Conservation (phyloP, 2,329 filamentous ascomycete species). For the Monosporascus sp. region DNA sequence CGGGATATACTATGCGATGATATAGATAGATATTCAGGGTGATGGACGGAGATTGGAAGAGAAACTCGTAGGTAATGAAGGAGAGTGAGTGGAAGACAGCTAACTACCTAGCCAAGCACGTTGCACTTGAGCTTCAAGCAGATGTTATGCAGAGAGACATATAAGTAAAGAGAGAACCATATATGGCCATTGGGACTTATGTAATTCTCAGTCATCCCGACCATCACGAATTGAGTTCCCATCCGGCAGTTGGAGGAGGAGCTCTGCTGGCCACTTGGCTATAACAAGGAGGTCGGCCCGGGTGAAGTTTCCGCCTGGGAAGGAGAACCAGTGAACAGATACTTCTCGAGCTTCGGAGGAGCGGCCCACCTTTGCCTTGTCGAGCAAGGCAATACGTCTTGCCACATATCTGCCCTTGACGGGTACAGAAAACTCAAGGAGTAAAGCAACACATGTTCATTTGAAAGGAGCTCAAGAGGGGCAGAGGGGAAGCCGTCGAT, state of each 20-base stretch:
- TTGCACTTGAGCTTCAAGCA: background rate
- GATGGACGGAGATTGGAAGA: too few relatives aligned
- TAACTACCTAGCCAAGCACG: too few relatives aligned
- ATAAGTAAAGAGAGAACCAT: background rate
- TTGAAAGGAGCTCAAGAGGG: too few relatives aligned
- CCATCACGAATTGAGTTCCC: background rate
- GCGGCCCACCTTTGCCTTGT: background rate
- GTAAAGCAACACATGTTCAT: too few relatives aligned
- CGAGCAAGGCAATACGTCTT: too few relatives aligned
- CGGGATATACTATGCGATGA: too few relatives aligned
- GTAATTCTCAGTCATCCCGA: slow-evolving; percentile 21
- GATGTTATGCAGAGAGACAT: background rate
- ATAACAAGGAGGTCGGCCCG: background rate
- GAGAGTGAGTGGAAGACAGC: too few relatives aligned
- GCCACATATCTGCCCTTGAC: too few relatives aligned
- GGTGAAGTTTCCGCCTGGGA: background rate
- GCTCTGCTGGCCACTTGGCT: background rate
- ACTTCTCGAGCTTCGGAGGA: background rate
- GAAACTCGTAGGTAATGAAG: too few relatives aligned
- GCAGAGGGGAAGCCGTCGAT: too few relatives aligned
- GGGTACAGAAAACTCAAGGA: too few relatives aligned
- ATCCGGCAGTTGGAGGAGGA: background rate
- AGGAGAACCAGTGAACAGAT: background rate
- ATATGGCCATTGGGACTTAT: slow-evolving; percentile 12
- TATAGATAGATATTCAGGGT: too few relatives aligned